Evolutionary conservation across 2,329 filamentous ascomycete genomes (phyloP), one percentile per base, ranked within the genome.

Genomic region (Didymella pinodella): DNA sequence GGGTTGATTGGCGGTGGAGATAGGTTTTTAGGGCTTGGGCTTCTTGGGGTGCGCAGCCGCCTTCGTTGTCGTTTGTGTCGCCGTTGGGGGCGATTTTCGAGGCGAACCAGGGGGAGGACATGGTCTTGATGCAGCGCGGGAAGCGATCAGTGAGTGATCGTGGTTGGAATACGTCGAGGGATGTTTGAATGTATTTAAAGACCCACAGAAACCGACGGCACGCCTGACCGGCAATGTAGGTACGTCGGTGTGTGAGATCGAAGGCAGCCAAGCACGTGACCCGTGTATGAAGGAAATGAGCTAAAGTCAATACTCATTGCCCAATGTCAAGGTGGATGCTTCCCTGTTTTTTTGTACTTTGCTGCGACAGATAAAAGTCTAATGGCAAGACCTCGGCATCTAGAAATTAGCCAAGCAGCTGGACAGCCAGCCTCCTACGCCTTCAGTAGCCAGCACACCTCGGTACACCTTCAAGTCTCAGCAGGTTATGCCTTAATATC

Each of bases 21-120:
- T 62, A 64, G 55, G 48, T 18, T 57, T 57, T 48, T 12, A 64
- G 22, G 3, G 62, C 62, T 32, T 41, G 31, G 11, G 56, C 62
- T 48, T 62, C 59, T 18, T 57, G 26, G 7, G 59, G 59, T 28
- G 62, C 55, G 25, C 56, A 57, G 18, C 56, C 59, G n/a, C 48
- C 52, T 47, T 57, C 45, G 31, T 50, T 26, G n/a, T 57, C 14
- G n/a, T 54, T 41, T 10, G 29, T 20, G 22, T 61, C 49, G 38
- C 54, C 54, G 22, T 59, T 36, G 14, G 59, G 59, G 2, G 38
- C 45, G 41, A 64, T 43, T n/a, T 54, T 53, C 14, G 25, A 52
- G 3, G 54, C 28, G 26, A 62, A 59, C 62, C 62, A 64, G 18
- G 49, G 20, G n/a, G 48, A 32, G n/a, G 29, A 48, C 28, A 44